Evolutionary conservation across 495 filamentous ascomycete species (phyloP).

Genomic region (Glarea lozoyensis): DNA sequence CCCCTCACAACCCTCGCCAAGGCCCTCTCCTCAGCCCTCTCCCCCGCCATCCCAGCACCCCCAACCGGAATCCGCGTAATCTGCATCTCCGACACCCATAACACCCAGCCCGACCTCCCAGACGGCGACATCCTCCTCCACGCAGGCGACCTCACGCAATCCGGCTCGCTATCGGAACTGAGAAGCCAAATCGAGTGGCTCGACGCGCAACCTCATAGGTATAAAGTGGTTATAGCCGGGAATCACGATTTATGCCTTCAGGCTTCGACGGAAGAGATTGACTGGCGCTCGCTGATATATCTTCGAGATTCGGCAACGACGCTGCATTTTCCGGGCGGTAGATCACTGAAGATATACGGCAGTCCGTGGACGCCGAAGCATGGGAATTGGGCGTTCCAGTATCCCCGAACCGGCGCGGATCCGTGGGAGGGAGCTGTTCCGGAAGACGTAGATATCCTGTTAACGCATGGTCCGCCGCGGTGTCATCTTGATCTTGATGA

Average conservation of each 20-base stretch:
- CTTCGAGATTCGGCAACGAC: conserved; percentile 32
- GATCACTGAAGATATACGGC: conserved; percentile 41
- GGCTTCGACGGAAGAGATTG: conserved; percentile 19
- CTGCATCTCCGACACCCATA: conserved; percentile 83
- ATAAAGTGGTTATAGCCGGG: conserved; percentile 75
- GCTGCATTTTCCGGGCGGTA: conserved; percentile 31
- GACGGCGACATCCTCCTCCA: conserved; percentile 80
- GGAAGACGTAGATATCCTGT: conserved; percentile 61
- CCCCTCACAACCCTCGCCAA: too few relatives aligned
- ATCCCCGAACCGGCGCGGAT: conserved; percentile 26
- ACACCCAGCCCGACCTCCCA: conserved; percentile 43
- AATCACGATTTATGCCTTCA: conserved; percentile 84
- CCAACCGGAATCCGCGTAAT: conserved; percentile 31
- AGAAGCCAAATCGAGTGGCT: conserved; percentile 75
- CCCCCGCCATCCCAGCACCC: too few relatives aligned
- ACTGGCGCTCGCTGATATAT: conserved; percentile 39
- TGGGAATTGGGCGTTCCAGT: conserved; percentile 43
- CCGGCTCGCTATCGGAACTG: conserved; percentile 58
- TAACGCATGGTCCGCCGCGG: conserved; percentile 68
- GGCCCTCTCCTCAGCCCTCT: too few relatives aligned
- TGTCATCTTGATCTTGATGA: conserved; percentile 59
- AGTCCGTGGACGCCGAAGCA: conserved; percentile 42
- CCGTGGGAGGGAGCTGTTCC: conserved; percentile 50
- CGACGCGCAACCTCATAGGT: conserved; percentile 50
- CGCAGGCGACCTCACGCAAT: conserved; percentile 71